Percentiles rank a stretch among this genome's conserved stretches.
Evolutionary conservation across 495 filamentous ascomycete species (phyloP).

Genomic region (Oidiodendron maius): DNA sequence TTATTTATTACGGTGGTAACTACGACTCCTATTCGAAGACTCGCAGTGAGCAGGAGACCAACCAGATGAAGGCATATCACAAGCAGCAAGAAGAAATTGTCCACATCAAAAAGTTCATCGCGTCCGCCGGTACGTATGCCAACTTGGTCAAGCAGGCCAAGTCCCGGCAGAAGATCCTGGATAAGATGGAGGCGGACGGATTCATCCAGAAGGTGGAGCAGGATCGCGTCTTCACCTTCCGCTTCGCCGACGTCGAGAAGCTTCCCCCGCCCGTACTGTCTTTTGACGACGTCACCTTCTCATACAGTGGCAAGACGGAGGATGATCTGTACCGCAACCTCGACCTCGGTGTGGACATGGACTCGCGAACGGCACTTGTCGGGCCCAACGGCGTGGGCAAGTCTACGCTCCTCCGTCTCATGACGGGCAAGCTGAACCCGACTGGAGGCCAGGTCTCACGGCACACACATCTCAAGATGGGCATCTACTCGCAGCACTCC

Average conservation of each 20-base stretch:
- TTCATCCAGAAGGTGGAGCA: slow-evolving; percentile 85
- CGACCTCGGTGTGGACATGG: slow-evolving; percentile 99
- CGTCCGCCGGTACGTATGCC: slow-evolving; percentile 98
- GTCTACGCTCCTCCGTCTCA: slow-evolving; percentile 94
- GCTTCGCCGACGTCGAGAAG: slow-evolving; percentile 98
- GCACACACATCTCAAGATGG: slow-evolving; percentile 97
- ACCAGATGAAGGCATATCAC: slow-evolving; percentile 96
- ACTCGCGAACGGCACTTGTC: slow-evolving; percentile 93
- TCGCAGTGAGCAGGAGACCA: slow-evolving; percentile 85
- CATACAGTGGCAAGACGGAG: slow-evolving; percentile 82
- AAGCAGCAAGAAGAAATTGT: slow-evolving; percentile 99
- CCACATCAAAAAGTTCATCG: slow-evolving; percentile 99
- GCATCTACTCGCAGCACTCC: slow-evolving; percentile 96
- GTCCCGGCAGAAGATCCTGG: slow-evolving; percentile 98
- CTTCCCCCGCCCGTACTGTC: slow-evolving; percentile 93
- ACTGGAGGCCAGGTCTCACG: slow-evolving; percentile 75
- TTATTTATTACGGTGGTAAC: slow-evolving; percentile 99
- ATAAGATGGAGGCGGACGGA: slow-evolving; percentile 99
- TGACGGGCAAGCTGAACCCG: slow-evolving; percentile 92
- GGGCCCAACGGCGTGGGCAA: slow-evolving; percentile 99
- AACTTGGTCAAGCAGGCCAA: slow-evolving; percentile 98
- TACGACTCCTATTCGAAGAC: slow-evolving; percentile 99
- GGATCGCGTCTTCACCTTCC: slow-evolving; percentile 94
- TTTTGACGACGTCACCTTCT: slow-evolving; percentile 96
- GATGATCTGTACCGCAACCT: slow-evolving; percentile 95